Percentiles rank a stretch among this genome's conserved stretches.
These are phyloP conservation scores for Emmonsiellopsis sp. DNA, from an alignment of 2,329 filamentous ascomycete species.

Conservation along the genomic window DNA sequence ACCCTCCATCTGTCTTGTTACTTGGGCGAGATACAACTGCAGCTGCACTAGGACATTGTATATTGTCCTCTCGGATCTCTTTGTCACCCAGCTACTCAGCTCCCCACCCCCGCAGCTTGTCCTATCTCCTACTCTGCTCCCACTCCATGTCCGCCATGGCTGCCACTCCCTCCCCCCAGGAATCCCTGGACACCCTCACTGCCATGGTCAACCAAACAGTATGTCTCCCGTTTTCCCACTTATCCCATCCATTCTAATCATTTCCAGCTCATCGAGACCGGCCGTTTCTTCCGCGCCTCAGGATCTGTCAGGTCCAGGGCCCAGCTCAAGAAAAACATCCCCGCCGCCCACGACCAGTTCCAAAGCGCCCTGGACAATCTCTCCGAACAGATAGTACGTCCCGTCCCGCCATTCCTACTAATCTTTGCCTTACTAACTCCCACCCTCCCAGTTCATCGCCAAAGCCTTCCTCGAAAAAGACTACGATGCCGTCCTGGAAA, in stretches of 20 bases:
- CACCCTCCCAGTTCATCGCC: constrained; percentile 27
- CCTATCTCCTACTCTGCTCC: background rate
- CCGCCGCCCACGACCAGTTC: constrained; percentile 29
- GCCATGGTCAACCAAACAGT: constrained; percentile 30
- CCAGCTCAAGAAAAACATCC: constrained; percentile 30
- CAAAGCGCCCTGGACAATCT: constrained; percentile 31
- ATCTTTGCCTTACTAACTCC: background rate
- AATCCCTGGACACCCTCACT: constrained; percentile 27
- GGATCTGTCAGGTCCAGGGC: constrained; percentile 24
- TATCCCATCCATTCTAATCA: background rate
- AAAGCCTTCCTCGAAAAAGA: constrained; percentile 35
- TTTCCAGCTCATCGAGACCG: constrained; percentile 31
- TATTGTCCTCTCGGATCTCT: too few relatives aligned
- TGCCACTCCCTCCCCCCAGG: constrained; percentile 6
- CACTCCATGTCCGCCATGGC: constrained; percentile 12
- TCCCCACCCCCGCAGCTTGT: background rate
- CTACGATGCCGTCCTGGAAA: constrained; percentile 20
- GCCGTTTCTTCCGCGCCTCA: constrained; percentile 29
- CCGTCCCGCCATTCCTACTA: constrained; percentile 1
- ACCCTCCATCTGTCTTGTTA: too few relatives aligned
- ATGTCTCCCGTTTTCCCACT: constrained; percentile 5
- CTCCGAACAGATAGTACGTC: constrained; percentile 34
- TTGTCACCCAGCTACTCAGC: background rate
- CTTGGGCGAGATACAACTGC: too few relatives aligned
- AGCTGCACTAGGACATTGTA: too few relatives aligned